Evolutionary conservation across 1,284 basidiomycete species (phyloP).

Genomic region (Takashimella koratensis): DNA sequence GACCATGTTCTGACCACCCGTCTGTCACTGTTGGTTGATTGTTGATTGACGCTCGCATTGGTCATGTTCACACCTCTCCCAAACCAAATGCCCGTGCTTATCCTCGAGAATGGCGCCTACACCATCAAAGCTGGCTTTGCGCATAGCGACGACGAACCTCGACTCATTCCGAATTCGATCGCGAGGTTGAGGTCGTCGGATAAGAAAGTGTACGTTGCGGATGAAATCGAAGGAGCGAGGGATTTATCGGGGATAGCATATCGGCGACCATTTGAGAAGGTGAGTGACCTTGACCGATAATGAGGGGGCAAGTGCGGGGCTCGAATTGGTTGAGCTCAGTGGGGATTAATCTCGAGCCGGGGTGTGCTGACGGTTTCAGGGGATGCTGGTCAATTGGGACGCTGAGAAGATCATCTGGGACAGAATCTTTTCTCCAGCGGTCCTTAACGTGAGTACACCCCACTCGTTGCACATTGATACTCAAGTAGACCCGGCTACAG

Average conservation of each 20-base stretch:
- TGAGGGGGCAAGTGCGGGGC: conserved; percentile 3
- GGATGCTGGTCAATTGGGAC: conserved; percentile 87
- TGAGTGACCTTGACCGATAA: conserved; percentile 50
- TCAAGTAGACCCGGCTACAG: too few species aligned
- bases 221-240: conserved; percentile 68
- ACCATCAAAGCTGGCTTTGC: conserved; percentile 71
- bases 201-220: conserved; percentile 71
- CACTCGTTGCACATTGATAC: neutral
- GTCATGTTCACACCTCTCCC: too few species aligned
- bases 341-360: too few species aligned
- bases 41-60: too few species aligned
- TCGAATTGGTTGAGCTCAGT: too few species aligned
- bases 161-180: conserved; percentile 69
- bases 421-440: conserved; percentile 67
- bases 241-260: conserved; percentile 76
- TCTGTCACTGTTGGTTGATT: too few species aligned
- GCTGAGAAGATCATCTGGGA: conserved; percentile 89
- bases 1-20: too few species aligned
- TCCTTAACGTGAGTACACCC: conserved; percentile 65
- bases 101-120: conserved; percentile 81
- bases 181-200: conserved; percentile 73
- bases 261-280: conserved; percentile 80
- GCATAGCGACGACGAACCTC: conserved; percentile 39
- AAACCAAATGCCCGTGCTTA: conserved; percentile 54
- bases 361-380: too few species aligned